Conservation (phyloP, 441 rosid genomes). For the Melastoma candidum region DNA sequence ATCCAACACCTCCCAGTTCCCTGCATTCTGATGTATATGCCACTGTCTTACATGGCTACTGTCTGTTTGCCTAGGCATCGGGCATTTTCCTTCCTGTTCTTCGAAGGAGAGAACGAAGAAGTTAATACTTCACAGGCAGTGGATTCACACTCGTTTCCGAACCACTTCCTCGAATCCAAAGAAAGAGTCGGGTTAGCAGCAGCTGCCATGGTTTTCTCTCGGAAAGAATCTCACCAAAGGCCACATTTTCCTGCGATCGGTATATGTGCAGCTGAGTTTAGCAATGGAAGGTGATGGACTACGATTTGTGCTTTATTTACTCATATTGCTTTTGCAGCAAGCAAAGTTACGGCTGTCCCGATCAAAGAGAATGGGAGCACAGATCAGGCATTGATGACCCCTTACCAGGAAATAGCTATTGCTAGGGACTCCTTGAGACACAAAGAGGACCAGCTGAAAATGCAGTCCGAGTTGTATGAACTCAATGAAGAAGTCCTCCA, state of each 20-base stretch:
- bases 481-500: slow-evolving; percentile 57
- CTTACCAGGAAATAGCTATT: slow-evolving; percentile 67
- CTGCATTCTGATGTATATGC: neutral
- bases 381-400: slow-evolving; percentile 42
- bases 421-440: slow-evolving; percentile 78
- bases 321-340: slow-evolving; percentile 25
- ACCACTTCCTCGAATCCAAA: slow-evolving; percentile 58
- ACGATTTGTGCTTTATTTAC: neutral
- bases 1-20: neutral
- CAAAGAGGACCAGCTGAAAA: slow-evolving; percentile 59
- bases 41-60: slow-evolving; percentile 1
- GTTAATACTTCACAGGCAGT: slow-evolving; percentile 59
- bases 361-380: slow-evolving; percentile 72
- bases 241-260: slow-evolving; percentile 39
- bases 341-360: slow-evolving; percentile 32
- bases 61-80: slow-evolving; percentile 47
- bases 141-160: slow-evolving; percentile 75
- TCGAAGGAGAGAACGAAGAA: slow-evolving; percentile 68
- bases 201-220: slow-evolving; percentile 62
- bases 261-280: slow-evolving; percentile 20
- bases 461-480: slow-evolving; percentile 48
- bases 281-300: neutral
- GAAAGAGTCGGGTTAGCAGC: slow-evolving; percentile 69
- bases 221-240: slow-evolving; percentile 37
- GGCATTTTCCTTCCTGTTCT: slow-evolving; percentile 75